Base-by-base conservation (phyloP, 2,329 filamentous ascomycete genomes). In the Coniochaeta sp. region DNA sequence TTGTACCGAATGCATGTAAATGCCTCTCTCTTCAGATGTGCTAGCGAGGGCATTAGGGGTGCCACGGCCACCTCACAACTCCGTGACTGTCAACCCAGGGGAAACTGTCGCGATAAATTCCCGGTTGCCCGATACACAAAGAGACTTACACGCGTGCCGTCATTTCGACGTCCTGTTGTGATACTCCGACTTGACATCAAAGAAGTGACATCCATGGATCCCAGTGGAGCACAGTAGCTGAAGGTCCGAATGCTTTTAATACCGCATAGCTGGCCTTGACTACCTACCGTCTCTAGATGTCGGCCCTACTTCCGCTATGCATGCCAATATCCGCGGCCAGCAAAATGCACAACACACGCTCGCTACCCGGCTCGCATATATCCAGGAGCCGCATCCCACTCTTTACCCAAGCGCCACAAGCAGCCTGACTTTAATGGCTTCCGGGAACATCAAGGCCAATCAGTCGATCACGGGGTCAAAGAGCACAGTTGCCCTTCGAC, bases 231-330 rank as follows among this genome's bases (percentile, higher is more conserved):
- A 13, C 12, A 26, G 10, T 13, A 16, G n/a, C 38, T 42, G 33
- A 42, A 42, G 38, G 38, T 42, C 38, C 38, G 38, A 42, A 42
- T 42, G 10, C 38, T 3, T 42, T 33, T 42, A 42, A 42, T 42
- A 12, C 18, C 38, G 38, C 38, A 42, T 24, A 5, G 35, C 35
- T 33, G n/a, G 35, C 35, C 4, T 7, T 40, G 35, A 12, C n/a
- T n/a, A 16, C 6, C 27, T 7, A 30, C 27, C 6, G 12, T 30
- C 12, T 6, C 27, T 6, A 30, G 12, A 2, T 42, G 38, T 42
- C 38, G 20, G 38, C 22, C 38, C 38, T 42, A 24, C 38, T 42
- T 42, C 22, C 38, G 4, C 18, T 22, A 24, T 42, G 38, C 38
- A 24, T 13, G 38, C 38, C n/a, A n/a, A n/a, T n/a, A n/a, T n/a